phyloP scores from a whole-genome alignment of 371 early-diverging fungal species.

The Rhizopus stolonifer region DNA sequence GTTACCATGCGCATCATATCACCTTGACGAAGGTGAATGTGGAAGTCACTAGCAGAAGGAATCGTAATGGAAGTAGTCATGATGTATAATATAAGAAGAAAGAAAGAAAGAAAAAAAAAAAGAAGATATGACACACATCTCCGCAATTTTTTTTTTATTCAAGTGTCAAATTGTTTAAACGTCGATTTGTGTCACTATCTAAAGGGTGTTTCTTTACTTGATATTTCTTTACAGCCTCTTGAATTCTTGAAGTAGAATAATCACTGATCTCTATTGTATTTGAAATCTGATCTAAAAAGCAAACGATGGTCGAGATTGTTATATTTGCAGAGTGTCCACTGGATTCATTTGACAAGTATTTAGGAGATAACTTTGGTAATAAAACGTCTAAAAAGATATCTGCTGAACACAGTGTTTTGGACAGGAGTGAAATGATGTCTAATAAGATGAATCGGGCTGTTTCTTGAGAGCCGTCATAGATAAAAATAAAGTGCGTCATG shows the following conservation, averaged over 20 bases:
- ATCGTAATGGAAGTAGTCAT: conserved; percentile 45
- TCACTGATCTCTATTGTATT: background rate
- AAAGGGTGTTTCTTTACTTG: background rate
- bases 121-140: background rate
- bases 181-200: background rate
- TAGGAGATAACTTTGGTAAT: conserved; percentile 6
- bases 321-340: conserved; percentile 5
- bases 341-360: conserved; percentile 7
- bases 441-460: background rate
- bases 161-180: background rate
- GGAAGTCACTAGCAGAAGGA: conserved; percentile 87
- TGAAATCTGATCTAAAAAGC: conserved; percentile 7
- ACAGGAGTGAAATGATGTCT: background rate
- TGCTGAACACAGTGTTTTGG: conserved; percentile 2
- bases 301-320: background rate
- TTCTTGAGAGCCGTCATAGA: conserved; percentile 4
- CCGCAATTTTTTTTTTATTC: background rate
- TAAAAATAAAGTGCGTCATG: conserved; percentile 8
- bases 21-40: conserved; percentile 92
- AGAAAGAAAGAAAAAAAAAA: conserved; percentile 4
- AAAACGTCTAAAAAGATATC: conserved; percentile 22
- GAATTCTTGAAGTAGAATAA: background rate
- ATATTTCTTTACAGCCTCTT: background rate
- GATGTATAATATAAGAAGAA: background rate
- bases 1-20: conserved; percentile 90